Base-by-base conservation (phyloP, 768 basidiomycete species). In the Tylopilus vinaceipallidus region DNA sequence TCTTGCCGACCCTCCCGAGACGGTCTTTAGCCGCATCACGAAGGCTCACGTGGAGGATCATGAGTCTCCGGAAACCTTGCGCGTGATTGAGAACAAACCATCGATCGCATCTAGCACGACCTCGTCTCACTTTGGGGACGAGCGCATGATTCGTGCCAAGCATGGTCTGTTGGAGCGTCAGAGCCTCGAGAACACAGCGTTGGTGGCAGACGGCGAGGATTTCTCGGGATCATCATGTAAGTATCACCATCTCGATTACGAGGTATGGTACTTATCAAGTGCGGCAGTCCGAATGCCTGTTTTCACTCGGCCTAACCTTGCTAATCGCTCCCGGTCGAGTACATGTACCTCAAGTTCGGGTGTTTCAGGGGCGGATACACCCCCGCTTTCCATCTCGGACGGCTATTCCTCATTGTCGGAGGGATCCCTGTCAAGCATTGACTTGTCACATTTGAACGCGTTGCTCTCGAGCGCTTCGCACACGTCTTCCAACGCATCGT, bases 381-480 rank as follows among this genome's bases (percentile, higher is more conserved):
- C 86, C 6, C 85, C 88, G 0, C 74, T 89, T 4, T 85, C 84
- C 1, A 63, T 75, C 5, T 87, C 82, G 0, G 87, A 88, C 50
- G 81, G 80, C 3, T 84, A 84, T 1, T 87, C 82, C 2, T 69
- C 77, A 0, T 68, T 82, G 40, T 86, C 83, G 0, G 85, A 81
- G 5, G 84, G 83, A 27, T 91, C 88, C 0, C 80, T 86, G 63
- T 88, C 86, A 0, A 89, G 88, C 67, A 82, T 90, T 48, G 88
- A 91, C 63, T 63, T 90, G 2, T 75, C 77, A 0, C 80, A 82
- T 2, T 64, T 91, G 47, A 81, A 81, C 53, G 54, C 70, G 4
- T 65, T 81, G 16, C 74, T 91, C 16, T 65, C 81, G 5, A 83
- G 82, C 40, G 63, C 75, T 0, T 78, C 82, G 0, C 73, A 80